These are phyloP conservation scores for Scedosporium aurantiacum DNA, from an alignment of 2,329 filamentous ascomycete genomes.

Conservation along the genomic window DNA sequence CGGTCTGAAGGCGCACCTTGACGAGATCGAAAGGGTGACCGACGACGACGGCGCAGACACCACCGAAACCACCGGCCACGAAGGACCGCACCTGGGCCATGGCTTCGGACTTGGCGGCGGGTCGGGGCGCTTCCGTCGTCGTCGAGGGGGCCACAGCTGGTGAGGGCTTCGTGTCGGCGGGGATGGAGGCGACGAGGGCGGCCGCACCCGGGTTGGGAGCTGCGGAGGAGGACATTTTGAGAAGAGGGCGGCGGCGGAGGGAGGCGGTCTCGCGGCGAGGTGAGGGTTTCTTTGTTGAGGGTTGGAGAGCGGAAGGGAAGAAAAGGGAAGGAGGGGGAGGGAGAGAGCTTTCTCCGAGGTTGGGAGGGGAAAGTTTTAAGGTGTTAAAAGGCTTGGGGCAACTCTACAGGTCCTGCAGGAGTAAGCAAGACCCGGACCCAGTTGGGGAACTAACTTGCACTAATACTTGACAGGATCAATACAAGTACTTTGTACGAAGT, in stretches of 20 bases:
- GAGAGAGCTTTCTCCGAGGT: not conserved
- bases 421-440: not conserved
- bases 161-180: not conserved
- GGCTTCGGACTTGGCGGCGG: constrained; percentile 17
- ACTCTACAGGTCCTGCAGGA: not conserved
- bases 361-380: not conserved
- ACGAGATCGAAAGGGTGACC: constrained; percentile 96
- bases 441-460: too few relatives aligned
- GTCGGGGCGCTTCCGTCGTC: not conserved
- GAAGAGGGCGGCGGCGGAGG: not conserved
- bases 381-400: not conserved
- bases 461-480: too few relatives aligned
- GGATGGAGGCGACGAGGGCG: not conserved
- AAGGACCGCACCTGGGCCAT: constrained; percentile 62
- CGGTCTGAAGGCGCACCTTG: constrained; percentile 94
- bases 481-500: too few relatives aligned
- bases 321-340: not conserved
- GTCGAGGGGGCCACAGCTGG: not conserved
- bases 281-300: not conserved
- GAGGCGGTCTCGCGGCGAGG: not conserved
- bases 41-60: constrained; percentile 85
- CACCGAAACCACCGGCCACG: constrained; percentile 82
- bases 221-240: not conserved
- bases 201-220: not conserved
- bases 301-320: not conserved